Percentiles rank a stretch among this genome's conserved stretches.
Conservation (phyloP, 108 stramenopile species). For the Cylindrotheca fusiformis region DNA sequence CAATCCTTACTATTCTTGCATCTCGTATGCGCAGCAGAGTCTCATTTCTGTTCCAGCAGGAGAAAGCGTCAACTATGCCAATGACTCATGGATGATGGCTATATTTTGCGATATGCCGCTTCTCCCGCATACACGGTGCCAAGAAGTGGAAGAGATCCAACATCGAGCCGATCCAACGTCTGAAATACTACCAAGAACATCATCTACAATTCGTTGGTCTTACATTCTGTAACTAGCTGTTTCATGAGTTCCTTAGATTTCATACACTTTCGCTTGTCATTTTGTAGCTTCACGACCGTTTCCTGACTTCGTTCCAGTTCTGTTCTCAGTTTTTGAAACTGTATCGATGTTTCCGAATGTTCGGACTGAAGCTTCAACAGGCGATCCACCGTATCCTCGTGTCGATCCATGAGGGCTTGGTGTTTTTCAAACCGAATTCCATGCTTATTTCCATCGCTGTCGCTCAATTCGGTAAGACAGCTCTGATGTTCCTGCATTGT, state of each 20-base stretch:
- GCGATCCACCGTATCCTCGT: conserved; percentile 16
- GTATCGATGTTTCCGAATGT: neutral
- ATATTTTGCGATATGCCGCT: too few relatives aligned
- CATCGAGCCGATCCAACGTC: too few relatives aligned
- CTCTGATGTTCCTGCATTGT: conserved; percentile 4
- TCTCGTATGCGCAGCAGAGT: too few relatives aligned
- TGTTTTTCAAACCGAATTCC: conserved; percentile 13
- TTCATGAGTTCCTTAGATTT: neutral
- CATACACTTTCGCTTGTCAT: neutral
- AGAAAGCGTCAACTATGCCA: too few relatives aligned
- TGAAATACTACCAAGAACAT: too few relatives aligned
- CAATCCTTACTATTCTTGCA: too few relatives aligned
- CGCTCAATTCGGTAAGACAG: conserved; percentile 14
- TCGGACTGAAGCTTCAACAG: conserved; percentile 5
- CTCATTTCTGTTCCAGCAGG: too few relatives aligned
- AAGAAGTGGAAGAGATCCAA: too few relatives aligned
- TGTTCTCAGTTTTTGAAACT: neutral
- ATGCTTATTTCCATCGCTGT: neutral
- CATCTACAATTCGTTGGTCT: neutral
- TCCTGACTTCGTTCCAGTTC: neutral
- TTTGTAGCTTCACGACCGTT: neutral
- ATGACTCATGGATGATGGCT: too few relatives aligned
- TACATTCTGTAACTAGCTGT: neutral
- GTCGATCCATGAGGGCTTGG: conserved; percentile 14
- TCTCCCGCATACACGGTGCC: too few relatives aligned